Evolutionary conservation across 352 stramenopile genomes (phyloP).

Genomic region (Phytopythium delawarense): DNA sequence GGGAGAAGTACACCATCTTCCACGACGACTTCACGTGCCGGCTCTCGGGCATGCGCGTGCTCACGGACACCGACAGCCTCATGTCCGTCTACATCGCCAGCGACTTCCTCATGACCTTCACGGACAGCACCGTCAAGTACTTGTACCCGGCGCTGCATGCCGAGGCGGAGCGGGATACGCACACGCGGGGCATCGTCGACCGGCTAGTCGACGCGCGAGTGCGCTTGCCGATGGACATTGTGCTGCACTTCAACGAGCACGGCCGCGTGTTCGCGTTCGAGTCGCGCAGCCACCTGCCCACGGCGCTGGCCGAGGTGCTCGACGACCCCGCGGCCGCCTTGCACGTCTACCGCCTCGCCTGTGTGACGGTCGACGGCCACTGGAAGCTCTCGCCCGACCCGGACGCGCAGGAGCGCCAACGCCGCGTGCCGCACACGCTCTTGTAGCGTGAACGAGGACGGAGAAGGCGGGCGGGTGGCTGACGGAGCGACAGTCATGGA

Average conservation of each 20-base stretch:
- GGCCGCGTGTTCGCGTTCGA: slow-evolving; percentile 79
- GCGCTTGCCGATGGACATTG: slow-evolving; percentile 36
- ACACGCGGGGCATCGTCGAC: slow-evolving; percentile 13
- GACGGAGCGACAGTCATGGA: too few relatives aligned
- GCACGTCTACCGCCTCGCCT: slow-evolving; percentile 23
- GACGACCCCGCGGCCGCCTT: slow-evolving; percentile 29
- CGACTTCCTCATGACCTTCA: slow-evolving; percentile 38
- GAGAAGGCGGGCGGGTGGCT: too few relatives aligned
- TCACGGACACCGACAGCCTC: slow-evolving; percentile 32
- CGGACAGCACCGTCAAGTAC: slow-evolving; percentile 31
- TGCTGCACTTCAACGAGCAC: slow-evolving; percentile 72
- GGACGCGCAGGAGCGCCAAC: slow-evolving; percentile 9
- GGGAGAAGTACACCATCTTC: slow-evolving; percentile 56
- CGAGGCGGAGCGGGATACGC: slow-evolving; percentile 16
- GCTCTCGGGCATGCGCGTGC: slow-evolving; percentile 18
- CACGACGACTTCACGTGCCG: slow-evolving; percentile 29
- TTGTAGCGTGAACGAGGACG: slow-evolving; percentile 9
- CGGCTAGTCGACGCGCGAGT: slow-evolving; percentile 27
- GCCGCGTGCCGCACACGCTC: slow-evolving; percentile 19
- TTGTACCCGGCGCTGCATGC: slow-evolving; percentile 44
- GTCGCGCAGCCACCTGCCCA: slow-evolving; percentile 42
- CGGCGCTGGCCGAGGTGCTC: slow-evolving; percentile 33
- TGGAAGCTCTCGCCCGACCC: slow-evolving; percentile 26
- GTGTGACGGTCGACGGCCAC: slow-evolving; percentile 33
- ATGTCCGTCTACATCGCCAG: slow-evolving; percentile 31